Conservation (phyloP, 1,284 basidiomycete genomes). For the Inonotus hispidus region DNA sequence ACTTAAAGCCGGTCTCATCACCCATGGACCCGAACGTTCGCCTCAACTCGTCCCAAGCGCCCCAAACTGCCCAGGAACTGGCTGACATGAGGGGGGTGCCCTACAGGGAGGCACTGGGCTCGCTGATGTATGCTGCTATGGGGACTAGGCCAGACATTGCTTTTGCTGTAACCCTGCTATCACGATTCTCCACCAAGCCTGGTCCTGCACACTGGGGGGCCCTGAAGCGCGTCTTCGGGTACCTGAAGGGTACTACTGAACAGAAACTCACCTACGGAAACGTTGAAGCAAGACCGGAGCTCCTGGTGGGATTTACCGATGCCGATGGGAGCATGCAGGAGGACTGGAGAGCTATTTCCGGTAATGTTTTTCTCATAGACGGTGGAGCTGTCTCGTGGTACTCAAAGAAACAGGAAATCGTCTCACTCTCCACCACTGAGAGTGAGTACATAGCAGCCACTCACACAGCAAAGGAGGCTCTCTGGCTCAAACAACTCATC, state of each 20-base stretch:
- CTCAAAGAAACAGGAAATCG: slow-evolving; percentile 19
- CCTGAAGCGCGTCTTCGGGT: slow-evolving; percentile 19
- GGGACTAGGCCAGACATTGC: slow-evolving; percentile 24
- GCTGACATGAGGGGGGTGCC: slow-evolving; percentile 27
- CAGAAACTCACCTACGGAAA: slow-evolving; percentile 8
- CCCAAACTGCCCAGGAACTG: slow-evolving; percentile 22
- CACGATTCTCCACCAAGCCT: slow-evolving; percentile 17
- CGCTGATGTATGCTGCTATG: slow-evolving; percentile 30
- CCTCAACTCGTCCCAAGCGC: slow-evolving; percentile 20
- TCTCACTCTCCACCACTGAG: slow-evolving; percentile 20
- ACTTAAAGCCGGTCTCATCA: slow-evolving; percentile 21
- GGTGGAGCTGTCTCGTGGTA: slow-evolving; percentile 20
- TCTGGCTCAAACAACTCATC: slow-evolving; percentile 24
- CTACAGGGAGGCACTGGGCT: slow-evolving; percentile 27
- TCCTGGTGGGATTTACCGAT: slow-evolving; percentile 16
- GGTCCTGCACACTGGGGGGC: slow-evolving; percentile 16
- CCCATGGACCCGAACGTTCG: slow-evolving; percentile 21
- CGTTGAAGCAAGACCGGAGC: neutral
- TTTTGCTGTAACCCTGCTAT: slow-evolving; percentile 13
- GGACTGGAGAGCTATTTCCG: slow-evolving; percentile 19
- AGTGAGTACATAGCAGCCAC: slow-evolving; percentile 21
- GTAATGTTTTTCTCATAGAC: slow-evolving; percentile 19
- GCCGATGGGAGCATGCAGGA: slow-evolving; percentile 19
- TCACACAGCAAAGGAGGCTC: slow-evolving; percentile 22
- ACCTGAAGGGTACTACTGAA: slow-evolving; percentile 12